Evolutionary conservation across 2,329 filamentous ascomycete genomes (phyloP).

Genomic region (Hymenoscyphus occultus): DNA sequence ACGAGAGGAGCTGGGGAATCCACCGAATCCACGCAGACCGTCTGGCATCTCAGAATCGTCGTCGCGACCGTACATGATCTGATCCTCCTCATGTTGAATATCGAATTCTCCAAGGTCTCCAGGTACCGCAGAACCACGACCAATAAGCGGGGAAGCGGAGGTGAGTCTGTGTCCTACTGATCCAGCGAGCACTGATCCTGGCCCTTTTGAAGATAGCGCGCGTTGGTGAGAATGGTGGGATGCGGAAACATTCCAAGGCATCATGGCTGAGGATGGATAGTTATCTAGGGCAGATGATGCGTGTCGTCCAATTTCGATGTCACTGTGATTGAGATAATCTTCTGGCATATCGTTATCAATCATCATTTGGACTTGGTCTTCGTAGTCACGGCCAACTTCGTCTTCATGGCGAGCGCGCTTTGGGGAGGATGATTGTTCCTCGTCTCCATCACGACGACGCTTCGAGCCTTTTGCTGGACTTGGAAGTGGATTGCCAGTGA

Average conservation of each 20-base stretch:
- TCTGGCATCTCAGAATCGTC: constrained; percentile 19
- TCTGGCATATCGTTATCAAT: constrained; percentile 37
- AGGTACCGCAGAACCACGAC: constrained; percentile 40
- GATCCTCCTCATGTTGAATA: constrained; percentile 23
- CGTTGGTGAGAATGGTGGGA: constrained; percentile 50
- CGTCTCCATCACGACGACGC: constrained; percentile 17
- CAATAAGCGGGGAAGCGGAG: constrained; percentile 59
- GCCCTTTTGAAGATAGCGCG: constrained; percentile 36
- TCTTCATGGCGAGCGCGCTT: constrained; percentile 38
- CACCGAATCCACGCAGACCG: constrained; percentile 16
- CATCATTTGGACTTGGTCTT: constrained; percentile 39
- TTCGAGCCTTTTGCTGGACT: constrained; percentile 18
- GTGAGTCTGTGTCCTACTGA: constrained; percentile 47
- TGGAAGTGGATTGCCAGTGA: constrained; percentile 21
- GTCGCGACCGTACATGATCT: constrained; percentile 29
- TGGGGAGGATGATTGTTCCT: constrained; percentile 35
- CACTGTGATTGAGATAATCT: constrained; percentile 38
- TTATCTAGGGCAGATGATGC: constrained; percentile 65
- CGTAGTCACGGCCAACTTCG: constrained; percentile 37
- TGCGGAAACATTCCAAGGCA: constrained; percentile 66
- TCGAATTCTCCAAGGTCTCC: constrained; percentile 29
- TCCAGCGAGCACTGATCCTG: constrained; percentile 17
- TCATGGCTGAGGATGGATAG: constrained; percentile 55
- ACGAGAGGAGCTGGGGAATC: constrained; percentile 17
- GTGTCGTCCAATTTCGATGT: constrained; percentile 68